A percentile compares a stretch with the other conserved stretches of the same genome.
Evolutionary conservation across 805 yeast species (phyloP).

Genomic region (Ogataea ganodermae): DNA sequence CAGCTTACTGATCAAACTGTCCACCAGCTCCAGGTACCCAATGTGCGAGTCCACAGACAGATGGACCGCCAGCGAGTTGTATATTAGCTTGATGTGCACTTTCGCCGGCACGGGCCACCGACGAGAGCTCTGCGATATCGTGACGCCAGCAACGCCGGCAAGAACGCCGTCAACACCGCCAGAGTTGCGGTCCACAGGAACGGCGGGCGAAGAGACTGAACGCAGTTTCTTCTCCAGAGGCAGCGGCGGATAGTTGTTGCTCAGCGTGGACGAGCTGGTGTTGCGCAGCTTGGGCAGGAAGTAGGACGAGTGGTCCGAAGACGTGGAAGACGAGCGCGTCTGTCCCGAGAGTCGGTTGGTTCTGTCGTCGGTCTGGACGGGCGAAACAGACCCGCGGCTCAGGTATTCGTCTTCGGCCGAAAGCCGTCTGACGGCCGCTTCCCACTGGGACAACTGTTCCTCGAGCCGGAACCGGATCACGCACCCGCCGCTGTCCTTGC

Average conservation of each 20-base stretch:
- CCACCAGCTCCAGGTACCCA: conserved; percentile 35
- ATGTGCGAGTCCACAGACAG: conserved; percentile 53
- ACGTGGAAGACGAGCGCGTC: conserved; percentile 28
- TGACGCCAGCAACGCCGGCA: background rate
- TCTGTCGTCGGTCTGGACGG: conserved; percentile 15
- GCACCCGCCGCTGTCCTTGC: conserved; percentile 83
- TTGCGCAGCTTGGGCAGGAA: conserved; percentile 31
- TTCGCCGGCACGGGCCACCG: conserved; percentile 10
- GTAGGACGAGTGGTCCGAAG: conserved; percentile 23
- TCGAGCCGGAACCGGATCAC: conserved; percentile 80
- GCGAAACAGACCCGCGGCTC: conserved; percentile 10
- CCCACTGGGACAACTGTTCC: conserved; percentile 85
- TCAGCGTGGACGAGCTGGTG: conserved; percentile 28
- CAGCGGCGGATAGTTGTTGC: conserved; percentile 28
- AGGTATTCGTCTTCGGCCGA: conserved; percentile 32
- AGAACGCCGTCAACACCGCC: conserved; percentile 2
- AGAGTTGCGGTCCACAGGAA: conserved; percentile 17
- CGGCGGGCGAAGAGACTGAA: conserved; percentile 38
- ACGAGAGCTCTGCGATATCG: conserved; percentile 4
- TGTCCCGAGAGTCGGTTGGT: conserved; percentile 22
- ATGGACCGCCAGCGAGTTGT: conserved; percentile 57
- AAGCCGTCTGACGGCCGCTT: conserved; percentile 55
- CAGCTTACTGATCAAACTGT: conserved; percentile 51
- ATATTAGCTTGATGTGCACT: conserved; percentile 34
- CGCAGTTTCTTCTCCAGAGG: conserved; percentile 33